Evolutionary conservation across 2,329 filamentous ascomycete species (phyloP), one percentile per base, ranked within the genome.

Genomic region (Trichoderma atroviride): DNA sequence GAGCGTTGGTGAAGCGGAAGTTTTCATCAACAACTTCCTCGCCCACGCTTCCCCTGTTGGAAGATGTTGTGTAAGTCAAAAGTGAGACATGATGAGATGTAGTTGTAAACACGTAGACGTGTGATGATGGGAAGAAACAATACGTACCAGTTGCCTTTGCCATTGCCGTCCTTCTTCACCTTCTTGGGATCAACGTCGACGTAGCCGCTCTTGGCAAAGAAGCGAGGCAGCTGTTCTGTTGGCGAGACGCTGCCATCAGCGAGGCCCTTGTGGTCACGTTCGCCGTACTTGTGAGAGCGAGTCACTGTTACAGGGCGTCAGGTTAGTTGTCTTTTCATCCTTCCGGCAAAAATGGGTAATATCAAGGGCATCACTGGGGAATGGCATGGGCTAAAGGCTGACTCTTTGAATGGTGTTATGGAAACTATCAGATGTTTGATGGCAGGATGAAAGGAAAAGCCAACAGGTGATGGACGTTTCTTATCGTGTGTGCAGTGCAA

Each of bases 131-230:
- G 16, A 31, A n/a, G 13, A 52, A 19, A 19, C 13, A 65, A 5
- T 29, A 77, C 91, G 81, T 88, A 97, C 95, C 95, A 99, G 82
- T 97, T 97, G 78, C 92, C 93, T 82, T 92, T 94, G 74, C 95
- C 95, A 74, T 88, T 91, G 72, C 95, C 95, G 77, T 97, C 92
- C 86, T 99, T 99, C 90, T 99, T 99, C 79, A 92, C 91, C 86
- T 96, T 96, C 81, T 93, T 94, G 71, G 96, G 95, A 78, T 97
- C 92, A 74, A 86, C 85, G 78, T 94, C 94, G 76, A 89, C 85
- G 78, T 91, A 91, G 74, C 95, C 95, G 71, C 88, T 83, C 84
- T 97, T 97, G 81, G 89, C 93, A 80, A 98, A 98, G 88, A 92
- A 98, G 78, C 94, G 93, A 78, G 96, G 95, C 33, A 97, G 83